These are phyloP conservation scores for Tetracladium setigerum DNA, from an alignment of 495 filamentous ascomycete genomes.

Conservation along the genomic window DNA sequence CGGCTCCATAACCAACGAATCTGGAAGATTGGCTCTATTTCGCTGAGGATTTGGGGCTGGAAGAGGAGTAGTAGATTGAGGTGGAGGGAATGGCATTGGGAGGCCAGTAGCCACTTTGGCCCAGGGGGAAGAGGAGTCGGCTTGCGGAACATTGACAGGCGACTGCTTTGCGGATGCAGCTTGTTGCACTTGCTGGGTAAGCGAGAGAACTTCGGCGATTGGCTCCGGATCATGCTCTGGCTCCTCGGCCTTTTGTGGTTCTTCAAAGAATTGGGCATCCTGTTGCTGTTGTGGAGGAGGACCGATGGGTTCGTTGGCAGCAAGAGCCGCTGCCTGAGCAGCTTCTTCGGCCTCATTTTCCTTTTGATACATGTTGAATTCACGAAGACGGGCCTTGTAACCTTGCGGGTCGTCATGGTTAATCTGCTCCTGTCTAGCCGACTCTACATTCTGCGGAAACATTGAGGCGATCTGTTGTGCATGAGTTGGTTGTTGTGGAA, in stretches of 20 bases:
- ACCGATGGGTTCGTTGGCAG: conserved; percentile 13
- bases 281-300: conserved; percentile 17
- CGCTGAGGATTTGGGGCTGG: conserved; percentile 84
- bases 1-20: conserved; percentile 63
- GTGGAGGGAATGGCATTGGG: conserved; percentile 71
- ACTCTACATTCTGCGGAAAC: conserved; percentile 43
- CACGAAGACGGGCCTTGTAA: conserved; percentile 42
- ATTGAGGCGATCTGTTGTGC: conserved; percentile 19
- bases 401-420: conserved; percentile 40
- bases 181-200: conserved; percentile 75
- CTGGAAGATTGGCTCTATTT: conserved; percentile 73
- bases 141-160: conserved; percentile 33
- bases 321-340: conserved; percentile 12
- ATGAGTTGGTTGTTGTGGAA: conserved; percentile 23
- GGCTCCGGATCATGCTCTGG: conserved; percentile 15
- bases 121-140: conserved; percentile 46
- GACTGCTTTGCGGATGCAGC: conserved; percentile 60
- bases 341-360: conserved; percentile 44
- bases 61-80: conserved; percentile 66
- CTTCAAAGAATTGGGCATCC: conserved; percentile 10
- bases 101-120: conserved; percentile 52
- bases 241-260: conserved; percentile 15
- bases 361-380: conserved; percentile 49
- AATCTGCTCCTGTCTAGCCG: conserved; percentile 22
- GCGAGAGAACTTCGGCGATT: conserved; percentile 42